These are phyloP conservation scores for Sclerotiophoma versabilis DNA, from an alignment of 2,329 filamentous ascomycete species.

Conservation along the genomic window DNA sequence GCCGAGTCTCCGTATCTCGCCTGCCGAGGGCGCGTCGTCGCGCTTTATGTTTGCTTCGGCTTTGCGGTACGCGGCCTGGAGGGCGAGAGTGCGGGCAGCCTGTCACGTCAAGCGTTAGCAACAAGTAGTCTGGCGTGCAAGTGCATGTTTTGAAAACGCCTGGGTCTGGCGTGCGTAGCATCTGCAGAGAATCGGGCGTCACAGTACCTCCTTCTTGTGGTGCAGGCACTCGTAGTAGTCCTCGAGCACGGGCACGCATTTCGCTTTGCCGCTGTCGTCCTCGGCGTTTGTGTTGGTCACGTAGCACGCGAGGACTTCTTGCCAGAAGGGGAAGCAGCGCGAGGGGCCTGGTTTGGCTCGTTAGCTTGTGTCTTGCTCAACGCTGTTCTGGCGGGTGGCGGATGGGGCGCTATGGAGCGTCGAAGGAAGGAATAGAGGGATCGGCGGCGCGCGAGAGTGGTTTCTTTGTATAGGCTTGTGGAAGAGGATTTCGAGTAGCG, in stretches of 20 bases:
- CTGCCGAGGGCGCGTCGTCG: slow-evolving; percentile 81
- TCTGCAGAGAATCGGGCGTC: background rate
- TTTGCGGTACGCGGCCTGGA: slow-evolving; percentile 86
- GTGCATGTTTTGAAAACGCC: background rate
- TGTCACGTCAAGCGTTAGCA: slow-evolving; percentile 48
- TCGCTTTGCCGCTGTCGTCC: slow-evolving; percentile 81
- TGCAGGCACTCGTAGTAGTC: slow-evolving; percentile 99
- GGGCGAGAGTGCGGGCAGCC: slow-evolving; percentile 77
- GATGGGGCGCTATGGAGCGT: background rate
- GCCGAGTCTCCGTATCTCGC: slow-evolving; percentile 86
- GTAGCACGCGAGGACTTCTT: slow-evolving; percentile 98
- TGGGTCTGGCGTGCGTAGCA: too few species aligned
- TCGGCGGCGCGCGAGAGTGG: background rate
- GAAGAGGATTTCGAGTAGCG: background rate
- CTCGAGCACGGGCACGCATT: slow-evolving; percentile 84
- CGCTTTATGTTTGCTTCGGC: slow-evolving; percentile 74
- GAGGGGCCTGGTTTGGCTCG: slow-evolving; percentile 61
- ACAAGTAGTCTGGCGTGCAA: background rate
- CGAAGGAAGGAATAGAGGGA: background rate
- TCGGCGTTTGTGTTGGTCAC: slow-evolving; percentile 88
- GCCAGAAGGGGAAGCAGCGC: slow-evolving; percentile 99
- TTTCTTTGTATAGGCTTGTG: background rate
- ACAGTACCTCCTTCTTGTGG: slow-evolving; percentile 93
- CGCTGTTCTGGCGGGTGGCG: background rate
- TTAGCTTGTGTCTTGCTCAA: background rate